Evolutionary conservation across 148 eudicot genomes (phyloP), one percentile per base, ranked within the genome.

Genomic region (Rhododendron mucronatum): DNA sequence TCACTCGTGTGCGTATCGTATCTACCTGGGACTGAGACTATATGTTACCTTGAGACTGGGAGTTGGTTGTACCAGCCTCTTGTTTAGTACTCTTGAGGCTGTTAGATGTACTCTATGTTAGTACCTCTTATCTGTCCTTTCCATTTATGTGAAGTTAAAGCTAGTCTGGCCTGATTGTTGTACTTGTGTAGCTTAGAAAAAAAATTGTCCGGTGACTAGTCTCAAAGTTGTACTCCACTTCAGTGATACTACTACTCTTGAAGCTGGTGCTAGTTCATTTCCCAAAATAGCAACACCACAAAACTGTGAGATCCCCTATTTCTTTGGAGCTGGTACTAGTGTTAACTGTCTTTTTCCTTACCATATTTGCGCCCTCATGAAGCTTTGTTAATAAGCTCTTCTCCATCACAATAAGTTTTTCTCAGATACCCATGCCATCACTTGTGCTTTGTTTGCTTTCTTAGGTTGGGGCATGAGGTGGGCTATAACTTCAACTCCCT

Each of bases 1-100:
- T 30, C 59, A 82, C 88, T 85, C 61, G 78, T 44, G 48, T 45
- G 48, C 0, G 57, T 75, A 30, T 39, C 48, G 23, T 76, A 76
- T 39, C 80, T 39, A 39, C 80, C 45, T 4, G 20, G 6, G 55
- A 15, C 20, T 53, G 57, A 41, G 47, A 5, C n/a, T 75, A 75
- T 37, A 75, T 18, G 50, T 47, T 9, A 47, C 50, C 50, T 47
- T 1, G 39, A 18, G 61, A 16, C 61, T 4, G 61, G 86, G 80
- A 50, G 85, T 85, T 86, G 51, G 90, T 86, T 88, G 90, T 82
- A 50, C 74, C 65, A 61, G 67, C 33, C 81, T 76, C 16, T 21
- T 48, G 33, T 69, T 78, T 50, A 28, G 63, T 9, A 51, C 57
- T 39, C 75, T 78, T 26, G 26, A 16, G 69, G 86, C 78, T 33